These are phyloP conservation scores for Leishmania braziliensis DNA, from an alignment of 208 protist species.

Conservation along the genomic window DNA sequence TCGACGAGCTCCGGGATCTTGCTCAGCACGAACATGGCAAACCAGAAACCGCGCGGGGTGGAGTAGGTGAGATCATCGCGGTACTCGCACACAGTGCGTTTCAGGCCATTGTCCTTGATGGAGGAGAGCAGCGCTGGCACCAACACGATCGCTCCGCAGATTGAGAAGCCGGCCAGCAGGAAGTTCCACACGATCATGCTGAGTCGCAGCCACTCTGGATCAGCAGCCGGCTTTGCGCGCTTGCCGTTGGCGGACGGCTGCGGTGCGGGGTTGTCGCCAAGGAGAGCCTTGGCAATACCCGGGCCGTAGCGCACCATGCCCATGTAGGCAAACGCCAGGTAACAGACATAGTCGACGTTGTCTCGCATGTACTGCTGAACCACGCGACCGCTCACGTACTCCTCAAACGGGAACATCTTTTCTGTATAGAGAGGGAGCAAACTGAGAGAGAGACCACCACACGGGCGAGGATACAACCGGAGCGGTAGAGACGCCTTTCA, in stretches of 20 bases:
- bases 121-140: constrained; percentile 47
- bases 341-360: constrained; percentile 38
- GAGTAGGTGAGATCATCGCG: constrained; percentile 55
- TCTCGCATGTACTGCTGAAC: constrained; percentile 41
- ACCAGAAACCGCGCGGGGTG: constrained; percentile 59
- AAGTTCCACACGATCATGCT: constrained; percentile 87
- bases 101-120: constrained; percentile 37
- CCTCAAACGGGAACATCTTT: constrained; percentile 42
- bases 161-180: constrained; percentile 80
- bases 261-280: constrained; percentile 41
- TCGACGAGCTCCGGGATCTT: constrained; percentile 89
- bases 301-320: constrained; percentile 58
- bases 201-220: constrained; percentile 58
- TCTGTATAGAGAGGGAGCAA: neutral
- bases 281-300: constrained; percentile 41
- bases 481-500: neutral
- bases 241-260: constrained; percentile 25
- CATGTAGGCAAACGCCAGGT: constrained; percentile 50
- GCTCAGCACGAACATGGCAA: constrained; percentile 71
- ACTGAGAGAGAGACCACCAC: neutral
- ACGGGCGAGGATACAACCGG: neutral
- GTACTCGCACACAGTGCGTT: constrained; percentile 60
- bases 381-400: constrained; percentile 39
- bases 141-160: constrained; percentile 65
- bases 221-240: constrained; percentile 28